Evolutionary conservation across 306 rosid species (phyloP).

Genomic region (Alnus glutinosa): DNA sequence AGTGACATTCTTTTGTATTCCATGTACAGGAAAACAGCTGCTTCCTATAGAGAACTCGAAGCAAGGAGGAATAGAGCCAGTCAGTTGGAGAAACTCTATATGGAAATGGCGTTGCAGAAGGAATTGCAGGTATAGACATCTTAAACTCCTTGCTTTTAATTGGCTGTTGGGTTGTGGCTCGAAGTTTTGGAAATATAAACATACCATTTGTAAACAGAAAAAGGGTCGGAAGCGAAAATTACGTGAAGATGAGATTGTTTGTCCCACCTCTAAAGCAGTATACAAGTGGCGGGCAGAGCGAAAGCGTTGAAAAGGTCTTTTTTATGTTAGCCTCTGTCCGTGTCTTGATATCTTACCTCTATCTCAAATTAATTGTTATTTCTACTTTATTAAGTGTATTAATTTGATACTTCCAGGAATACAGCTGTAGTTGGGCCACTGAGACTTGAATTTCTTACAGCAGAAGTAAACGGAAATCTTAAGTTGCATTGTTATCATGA

Average conservation of each 20-base stretch:
- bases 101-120: conserved; percentile 47
- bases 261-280: conserved; percentile 57
- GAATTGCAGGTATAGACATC: conserved; percentile 1
- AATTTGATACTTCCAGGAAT: not conserved
- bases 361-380: not conserved
- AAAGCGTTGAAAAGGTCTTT: conserved; percentile 43
- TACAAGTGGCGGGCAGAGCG: conserved; percentile 84
- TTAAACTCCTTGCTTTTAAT: not conserved
- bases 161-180: not conserved
- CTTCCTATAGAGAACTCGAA: conserved; percentile 60
- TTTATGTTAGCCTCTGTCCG: not conserved
- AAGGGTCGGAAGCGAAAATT: conserved; percentile 77
- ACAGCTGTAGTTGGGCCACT: not conserved
- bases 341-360: not conserved
- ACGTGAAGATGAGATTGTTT: conserved; percentile 66
- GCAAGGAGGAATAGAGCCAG: conserved; percentile 61
- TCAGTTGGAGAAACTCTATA: conserved; percentile 64
- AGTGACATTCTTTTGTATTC: too few species aligned
- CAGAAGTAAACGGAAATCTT: too few species aligned
- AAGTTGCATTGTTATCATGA: too few species aligned
- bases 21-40: conserved; percentile 50
- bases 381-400: not conserved
- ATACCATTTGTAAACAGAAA: conserved; percentile 35
- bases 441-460: not conserved
- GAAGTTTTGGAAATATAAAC: conserved; percentile 13